Evolutionary conservation across 805 yeast species (phyloP).

Genomic region (Yamadazyma phyllophila): DNA sequence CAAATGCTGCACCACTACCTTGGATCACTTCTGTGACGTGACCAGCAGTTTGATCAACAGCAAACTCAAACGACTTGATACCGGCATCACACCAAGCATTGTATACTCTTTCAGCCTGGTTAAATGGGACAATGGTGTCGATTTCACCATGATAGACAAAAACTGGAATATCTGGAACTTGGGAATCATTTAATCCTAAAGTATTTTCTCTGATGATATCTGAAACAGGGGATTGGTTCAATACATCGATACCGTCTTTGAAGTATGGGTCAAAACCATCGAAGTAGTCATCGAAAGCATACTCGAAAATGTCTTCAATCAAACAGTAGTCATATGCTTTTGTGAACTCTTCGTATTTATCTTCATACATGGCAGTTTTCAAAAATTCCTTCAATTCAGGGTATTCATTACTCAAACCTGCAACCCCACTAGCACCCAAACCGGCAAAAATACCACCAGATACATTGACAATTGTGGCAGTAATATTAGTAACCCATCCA

Average conservation of each 20-base stretch:
- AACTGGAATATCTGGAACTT: conserved; percentile 22
- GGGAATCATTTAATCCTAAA: conserved; percentile 11
- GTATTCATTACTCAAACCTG: conserved; percentile 31
- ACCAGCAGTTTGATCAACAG: conserved; percentile 21
- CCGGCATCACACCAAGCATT: conserved; percentile 25
- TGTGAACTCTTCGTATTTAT: conserved; percentile 8
- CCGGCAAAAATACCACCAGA: conserved; percentile 31
- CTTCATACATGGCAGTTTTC: conserved; percentile 5
- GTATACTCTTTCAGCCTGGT: conserved; percentile 17
- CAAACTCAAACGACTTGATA: conserved; percentile 24
- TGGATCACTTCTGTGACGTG: conserved; percentile 19
- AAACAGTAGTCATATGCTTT: conserved; percentile 11
- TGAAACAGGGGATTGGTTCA: conserved; percentile 3
- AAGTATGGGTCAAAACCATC: conserved; percentile 10
- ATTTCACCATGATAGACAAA: conserved; percentile 21
- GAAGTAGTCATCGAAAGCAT: conserved; percentile 11
- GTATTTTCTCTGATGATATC: conserved; percentile 11
- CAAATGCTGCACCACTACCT: conserved; percentile 19
- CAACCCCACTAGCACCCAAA: conserved; percentile 26
- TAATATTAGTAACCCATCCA: conserved; percentile 36
- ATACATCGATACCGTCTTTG: conserved; percentile 11
- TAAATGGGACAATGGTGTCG: conserved; percentile 21
- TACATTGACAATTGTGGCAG: conserved; percentile 21
- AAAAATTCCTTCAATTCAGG: conserved; percentile 17
- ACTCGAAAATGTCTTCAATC: conserved; percentile 5